phyloP scores from a whole-genome alignment of 164 flowering plant genomes.

The grape (Vitis vinifera) region DNA sequence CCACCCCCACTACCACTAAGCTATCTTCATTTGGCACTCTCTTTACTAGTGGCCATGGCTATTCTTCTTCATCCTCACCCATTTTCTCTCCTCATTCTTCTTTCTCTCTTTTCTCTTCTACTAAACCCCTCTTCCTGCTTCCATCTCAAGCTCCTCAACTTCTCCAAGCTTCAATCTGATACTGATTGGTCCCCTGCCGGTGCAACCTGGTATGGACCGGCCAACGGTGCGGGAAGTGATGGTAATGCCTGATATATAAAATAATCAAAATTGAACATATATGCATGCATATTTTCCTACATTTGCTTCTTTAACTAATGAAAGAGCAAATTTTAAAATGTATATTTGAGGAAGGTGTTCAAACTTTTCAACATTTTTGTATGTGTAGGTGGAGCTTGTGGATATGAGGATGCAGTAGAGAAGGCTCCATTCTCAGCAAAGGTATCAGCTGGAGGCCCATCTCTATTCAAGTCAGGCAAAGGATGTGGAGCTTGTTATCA shows the following conservation, averaged over 20 bases:
- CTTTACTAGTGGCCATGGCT: slow-evolving; percentile 11
- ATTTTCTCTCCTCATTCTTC: neutral
- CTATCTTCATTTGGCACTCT: too few species aligned
- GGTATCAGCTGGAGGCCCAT: slow-evolving; percentile 54
- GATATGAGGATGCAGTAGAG: slow-evolving; percentile 50
- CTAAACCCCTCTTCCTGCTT: slow-evolving; percentile 16
- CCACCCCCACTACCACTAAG: too few species aligned
- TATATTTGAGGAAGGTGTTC: too few species aligned
- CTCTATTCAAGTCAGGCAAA: slow-evolving; percentile 47
- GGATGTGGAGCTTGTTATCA: slow-evolving; percentile 79
- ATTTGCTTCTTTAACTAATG: too few species aligned
- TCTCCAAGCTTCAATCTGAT: slow-evolving; percentile 11
- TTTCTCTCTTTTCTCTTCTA: slow-evolving; percentile 12
- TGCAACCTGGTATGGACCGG: slow-evolving; percentile 49
- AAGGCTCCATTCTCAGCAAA: slow-evolving; percentile 42
- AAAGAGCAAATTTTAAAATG: too few species aligned
- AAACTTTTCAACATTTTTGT: neutral
- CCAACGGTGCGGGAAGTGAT: slow-evolving; percentile 43
- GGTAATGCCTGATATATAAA: slow-evolving; percentile 18
- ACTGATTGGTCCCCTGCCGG: slow-evolving; percentile 37
- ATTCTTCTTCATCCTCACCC: slow-evolving; percentile 8
- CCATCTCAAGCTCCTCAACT: slow-evolving; percentile 30
- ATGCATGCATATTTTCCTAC: too few species aligned
- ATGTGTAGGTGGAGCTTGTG: slow-evolving; percentile 75
- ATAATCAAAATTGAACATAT: too few species aligned